Evolutionary conservation across 2,329 filamentous ascomycete genomes (phyloP).

Genomic region (Rutstroemia sp.): DNA sequence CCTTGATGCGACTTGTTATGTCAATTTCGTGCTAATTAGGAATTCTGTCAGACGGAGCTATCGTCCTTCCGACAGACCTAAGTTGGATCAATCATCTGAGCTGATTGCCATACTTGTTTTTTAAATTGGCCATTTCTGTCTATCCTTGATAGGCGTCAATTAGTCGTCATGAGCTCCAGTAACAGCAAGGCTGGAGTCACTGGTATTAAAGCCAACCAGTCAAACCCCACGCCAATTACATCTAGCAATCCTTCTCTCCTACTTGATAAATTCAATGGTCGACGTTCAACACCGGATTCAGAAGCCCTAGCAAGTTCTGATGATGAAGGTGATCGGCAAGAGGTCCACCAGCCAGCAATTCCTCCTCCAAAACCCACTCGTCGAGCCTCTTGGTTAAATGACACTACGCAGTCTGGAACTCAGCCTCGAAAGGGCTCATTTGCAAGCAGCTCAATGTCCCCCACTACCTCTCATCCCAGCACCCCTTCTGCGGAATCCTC

Average conservation of each 20-base stretch:
- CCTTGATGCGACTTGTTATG: no score
- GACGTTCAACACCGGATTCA: constrained; percentile 86
- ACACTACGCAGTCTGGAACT: constrained; percentile 58
- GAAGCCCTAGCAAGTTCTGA: constrained; percentile 92
- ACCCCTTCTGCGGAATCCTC: constrained; percentile 65
- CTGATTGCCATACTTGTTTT: not conserved
- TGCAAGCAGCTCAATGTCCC: constrained; percentile 68
- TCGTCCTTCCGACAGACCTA: not conserved
- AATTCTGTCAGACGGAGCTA: not conserved
- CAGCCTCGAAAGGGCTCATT: constrained; percentile 69
- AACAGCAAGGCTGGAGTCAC: constrained; percentile 15
- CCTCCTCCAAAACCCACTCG: constrained; percentile 57
- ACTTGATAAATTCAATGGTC: constrained; percentile 68
- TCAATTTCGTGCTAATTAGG: not conserved
- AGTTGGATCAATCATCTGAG: not conserved
- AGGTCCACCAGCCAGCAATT: constrained; percentile 38
- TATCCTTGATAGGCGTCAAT: not conserved
- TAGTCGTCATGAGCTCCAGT: constrained; percentile 19
- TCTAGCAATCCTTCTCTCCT: constrained; percentile 57
- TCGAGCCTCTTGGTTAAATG: constrained; percentile 80
- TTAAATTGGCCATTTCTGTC: not conserved
- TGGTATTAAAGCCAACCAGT: constrained; percentile 39
- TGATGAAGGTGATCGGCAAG: constrained; percentile 70
- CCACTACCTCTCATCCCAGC: constrained; percentile 71
- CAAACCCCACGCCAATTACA: constrained; percentile 39